Evolutionary conservation across 2,329 filamentous ascomycete species (phyloP).

Genomic region (Lomentospora prolificans): DNA sequence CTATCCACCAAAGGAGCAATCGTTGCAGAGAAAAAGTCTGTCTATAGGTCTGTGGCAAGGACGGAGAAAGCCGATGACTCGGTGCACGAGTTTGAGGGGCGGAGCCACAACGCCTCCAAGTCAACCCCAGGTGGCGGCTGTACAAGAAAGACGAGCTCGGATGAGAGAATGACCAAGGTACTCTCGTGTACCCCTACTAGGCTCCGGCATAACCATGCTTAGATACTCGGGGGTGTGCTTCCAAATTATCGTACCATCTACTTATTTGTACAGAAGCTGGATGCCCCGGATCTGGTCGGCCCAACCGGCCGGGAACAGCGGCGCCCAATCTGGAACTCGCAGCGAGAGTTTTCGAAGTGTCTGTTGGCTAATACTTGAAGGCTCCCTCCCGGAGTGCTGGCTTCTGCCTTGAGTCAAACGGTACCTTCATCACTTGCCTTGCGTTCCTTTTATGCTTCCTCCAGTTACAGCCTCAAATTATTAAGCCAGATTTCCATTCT

Average conservation of each 20-base stretch:
- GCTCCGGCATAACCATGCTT: too few species aligned
- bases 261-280: neutral
- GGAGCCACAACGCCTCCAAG: too few species aligned
- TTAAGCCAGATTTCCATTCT: too few species aligned
- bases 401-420: neutral
- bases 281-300: neutral
- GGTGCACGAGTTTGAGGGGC: too few species aligned
- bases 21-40: too few species aligned
- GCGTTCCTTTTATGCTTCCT: neutral
- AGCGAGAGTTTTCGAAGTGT: neutral
- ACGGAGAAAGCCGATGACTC: neutral
- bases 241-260: neutral
- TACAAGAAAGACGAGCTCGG: neutral
- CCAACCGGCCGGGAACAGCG: neutral
- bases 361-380: too few species aligned
- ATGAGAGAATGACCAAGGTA: neutral
- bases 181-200: neutral
- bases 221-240: too few species aligned
- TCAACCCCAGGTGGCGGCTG: too few species aligned
- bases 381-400: too few species aligned
- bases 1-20: too few species aligned
- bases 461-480: too few species aligned
- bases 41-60: neutral
- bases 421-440: too few species aligned
- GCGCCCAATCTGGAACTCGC: constrained; percentile 1